Evolutionary conservation across 2,329 filamentous ascomycete species (phyloP), one percentile per base, ranked within the genome.

Genomic region (Penicillium sp.): DNA sequence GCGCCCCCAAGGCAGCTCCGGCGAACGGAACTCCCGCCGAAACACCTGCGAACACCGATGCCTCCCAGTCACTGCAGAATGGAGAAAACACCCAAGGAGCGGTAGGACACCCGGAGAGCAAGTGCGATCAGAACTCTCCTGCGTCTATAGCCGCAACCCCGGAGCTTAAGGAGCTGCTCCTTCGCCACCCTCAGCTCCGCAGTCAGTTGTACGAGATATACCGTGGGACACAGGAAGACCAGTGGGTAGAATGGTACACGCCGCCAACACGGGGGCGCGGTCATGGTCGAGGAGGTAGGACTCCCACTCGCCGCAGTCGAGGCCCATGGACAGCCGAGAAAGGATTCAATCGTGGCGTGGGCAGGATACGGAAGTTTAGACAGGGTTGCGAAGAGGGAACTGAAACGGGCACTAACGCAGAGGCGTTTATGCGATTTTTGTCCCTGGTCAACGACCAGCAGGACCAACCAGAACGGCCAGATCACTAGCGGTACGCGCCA

Each of bases 171-270:
- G 58, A 61, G 11, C 55, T 75, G 10, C 64, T 74, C 36, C 46
- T 58, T 7, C 59, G 56, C 11, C 66, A 68, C 50, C 71, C 73
- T 3, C 56, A 57, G 31, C 65, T 75, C 14, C 68, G 68, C 22
- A 47, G 54, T 28, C 63, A 68, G 45, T 58, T 75, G 38, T 66
- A 59, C 34, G 65, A 70, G n/a, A 73, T 75, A 31, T 74, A 72
- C 51, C 61, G 62, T 36, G 52, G 63, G 7, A 69, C 70, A 3
- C 57, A 67, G 13, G 66, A 71, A 49, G 63, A 70, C 44, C 65
- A 69, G 55, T 72, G 69, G 69, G 53, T 65, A 5, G 67, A 69
- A 47, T 59, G 55, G 18, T 60, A 63, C 20, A 50, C 38, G 26
- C 54, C 55, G 10, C 50, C 54, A 2, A 54, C 50, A 10, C 57